These are phyloP conservation scores for Solanum corneliomulleri DNA, from an alignment of 257 asterid species.

Conservation along the genomic window DNA sequence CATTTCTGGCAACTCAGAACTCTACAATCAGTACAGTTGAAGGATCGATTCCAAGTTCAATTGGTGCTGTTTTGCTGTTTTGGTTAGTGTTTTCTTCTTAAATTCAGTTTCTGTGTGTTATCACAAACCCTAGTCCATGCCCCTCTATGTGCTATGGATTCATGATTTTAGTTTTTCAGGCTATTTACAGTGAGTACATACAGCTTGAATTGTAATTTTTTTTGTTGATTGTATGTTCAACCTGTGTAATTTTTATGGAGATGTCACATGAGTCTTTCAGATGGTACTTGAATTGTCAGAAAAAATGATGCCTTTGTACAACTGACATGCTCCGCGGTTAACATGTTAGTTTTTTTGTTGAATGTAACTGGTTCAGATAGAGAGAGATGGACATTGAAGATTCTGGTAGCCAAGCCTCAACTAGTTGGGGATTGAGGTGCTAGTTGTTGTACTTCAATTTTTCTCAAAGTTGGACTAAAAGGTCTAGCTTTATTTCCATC, in stretches of 20 bases:
- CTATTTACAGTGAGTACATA: background rate
- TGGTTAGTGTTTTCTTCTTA: constrained; percentile 10
- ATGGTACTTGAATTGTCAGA: background rate
- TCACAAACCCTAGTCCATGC: constrained; percentile 12
- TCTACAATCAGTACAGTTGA: constrained; percentile 17
- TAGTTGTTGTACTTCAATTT: background rate
- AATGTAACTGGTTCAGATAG: background rate
- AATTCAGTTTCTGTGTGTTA: background rate
- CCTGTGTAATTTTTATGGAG: background rate
- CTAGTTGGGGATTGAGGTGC: background rate
- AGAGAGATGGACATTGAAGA: background rate
- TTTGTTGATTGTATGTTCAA: background rate
- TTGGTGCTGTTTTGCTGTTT: constrained; percentile 4
- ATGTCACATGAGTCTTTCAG: background rate
- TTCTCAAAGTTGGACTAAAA: background rate
- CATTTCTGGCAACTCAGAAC: constrained; percentile 36
- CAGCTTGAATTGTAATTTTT: background rate
- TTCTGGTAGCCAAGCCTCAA: background rate
- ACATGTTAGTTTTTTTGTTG: background rate
- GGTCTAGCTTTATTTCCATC: background rate
- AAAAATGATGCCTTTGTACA: background rate
- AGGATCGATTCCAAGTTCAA: constrained; percentile 33
- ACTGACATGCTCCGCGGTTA: background rate
- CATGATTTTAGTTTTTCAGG: background rate
- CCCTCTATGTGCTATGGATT: background rate